Evolutionary conservation across 257 asterid genomes (phyloP).

Genomic region (Solanum tarapatanum): DNA sequence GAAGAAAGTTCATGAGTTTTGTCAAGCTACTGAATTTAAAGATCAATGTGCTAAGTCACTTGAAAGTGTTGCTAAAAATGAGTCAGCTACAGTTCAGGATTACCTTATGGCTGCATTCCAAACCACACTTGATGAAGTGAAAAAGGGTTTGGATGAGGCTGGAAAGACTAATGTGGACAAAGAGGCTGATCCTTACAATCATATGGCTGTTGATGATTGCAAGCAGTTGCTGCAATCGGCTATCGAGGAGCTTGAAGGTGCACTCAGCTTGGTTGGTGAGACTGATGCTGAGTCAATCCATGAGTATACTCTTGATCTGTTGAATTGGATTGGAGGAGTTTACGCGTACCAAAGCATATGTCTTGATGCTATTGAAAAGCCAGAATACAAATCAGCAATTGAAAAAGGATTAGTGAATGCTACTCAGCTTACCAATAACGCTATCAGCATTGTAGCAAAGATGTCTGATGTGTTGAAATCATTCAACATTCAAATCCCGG

Average conservation of each 20-base stretch:
- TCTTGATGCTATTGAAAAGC: constrained; percentile 28
- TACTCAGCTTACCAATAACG: constrained; percentile 55
- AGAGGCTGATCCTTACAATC: constrained; percentile 16
- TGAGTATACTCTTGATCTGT: constrained; percentile 29
- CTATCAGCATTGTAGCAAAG: constrained; percentile 41
- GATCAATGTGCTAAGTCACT: constrained; percentile 42
- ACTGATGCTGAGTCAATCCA: constrained; percentile 19
- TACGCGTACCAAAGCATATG: constrained; percentile 36
- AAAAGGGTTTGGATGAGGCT: constrained; percentile 19
- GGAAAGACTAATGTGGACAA: constrained; percentile 12
- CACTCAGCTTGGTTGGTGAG: constrained; percentile 19
- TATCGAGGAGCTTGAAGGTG: constrained; percentile 25
- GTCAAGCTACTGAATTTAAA: constrained; percentile 35
- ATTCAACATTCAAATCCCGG: constrained; percentile 10
- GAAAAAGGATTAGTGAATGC: constrained; percentile 25
- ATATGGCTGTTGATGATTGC: constrained; percentile 49
- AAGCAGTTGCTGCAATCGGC: constrained; percentile 39
- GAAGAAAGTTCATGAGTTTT: constrained; percentile 40
- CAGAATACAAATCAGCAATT: constrained; percentile 27
- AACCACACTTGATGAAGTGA: constrained; percentile 26
- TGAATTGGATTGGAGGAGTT: constrained; percentile 40
- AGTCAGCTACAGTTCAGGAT: constrained; percentile 41
- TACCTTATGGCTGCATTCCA: constrained; percentile 35
- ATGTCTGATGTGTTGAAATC: constrained; percentile 22
- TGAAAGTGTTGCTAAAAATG: constrained; percentile 25